Evolutionary conservation across 2,329 filamentous ascomycete species (phyloP).

Genomic region (Penicillium sp.): DNA sequence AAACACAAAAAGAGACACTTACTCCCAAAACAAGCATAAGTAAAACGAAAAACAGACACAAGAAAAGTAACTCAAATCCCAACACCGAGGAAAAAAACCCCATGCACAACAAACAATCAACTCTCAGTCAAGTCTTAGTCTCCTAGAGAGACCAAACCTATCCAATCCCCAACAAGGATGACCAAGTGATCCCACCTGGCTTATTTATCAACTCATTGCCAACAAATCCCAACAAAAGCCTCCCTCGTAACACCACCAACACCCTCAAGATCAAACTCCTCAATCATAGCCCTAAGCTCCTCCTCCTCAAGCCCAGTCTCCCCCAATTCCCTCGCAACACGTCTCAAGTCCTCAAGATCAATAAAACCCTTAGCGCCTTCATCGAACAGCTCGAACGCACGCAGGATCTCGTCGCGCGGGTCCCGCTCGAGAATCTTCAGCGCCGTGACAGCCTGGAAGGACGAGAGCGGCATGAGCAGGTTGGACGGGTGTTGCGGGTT

Average conservation of each 20-base stretch:
- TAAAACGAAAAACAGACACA: constrained; percentile 2
- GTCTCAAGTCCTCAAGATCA: constrained; percentile 79
- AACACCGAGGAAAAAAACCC: constrained; percentile 10
- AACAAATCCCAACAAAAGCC: constrained; percentile 66
- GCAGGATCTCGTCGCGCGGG: constrained; percentile 83
- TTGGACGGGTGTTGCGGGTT: constrained; percentile 61
- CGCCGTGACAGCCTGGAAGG: constrained; percentile 75
- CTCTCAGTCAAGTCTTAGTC: not conserved
- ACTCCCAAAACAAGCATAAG: constrained; percentile 1
- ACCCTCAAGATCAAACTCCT: constrained; percentile 93
- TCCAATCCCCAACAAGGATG: not conserved
- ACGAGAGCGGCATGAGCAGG: constrained; percentile 69
- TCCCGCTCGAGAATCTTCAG: constrained; percentile 78
- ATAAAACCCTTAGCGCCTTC: constrained; percentile 89
- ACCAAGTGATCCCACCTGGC: not conserved
- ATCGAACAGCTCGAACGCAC: constrained; percentile 93
- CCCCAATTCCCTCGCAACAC: constrained; percentile 86
- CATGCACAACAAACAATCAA: constrained; percentile 8
- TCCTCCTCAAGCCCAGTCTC: constrained; percentile 85
- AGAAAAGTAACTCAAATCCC: constrained; percentile 6
- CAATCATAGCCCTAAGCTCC: constrained; percentile 93
- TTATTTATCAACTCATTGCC: constrained; percentile 45
- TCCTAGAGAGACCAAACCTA: not conserved
- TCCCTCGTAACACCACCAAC: constrained; percentile 72
- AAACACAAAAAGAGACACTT: not conserved